Base-by-base conservation (phyloP, 2,329 filamentous ascomycete species). In the Curvularia lunata region DNA sequence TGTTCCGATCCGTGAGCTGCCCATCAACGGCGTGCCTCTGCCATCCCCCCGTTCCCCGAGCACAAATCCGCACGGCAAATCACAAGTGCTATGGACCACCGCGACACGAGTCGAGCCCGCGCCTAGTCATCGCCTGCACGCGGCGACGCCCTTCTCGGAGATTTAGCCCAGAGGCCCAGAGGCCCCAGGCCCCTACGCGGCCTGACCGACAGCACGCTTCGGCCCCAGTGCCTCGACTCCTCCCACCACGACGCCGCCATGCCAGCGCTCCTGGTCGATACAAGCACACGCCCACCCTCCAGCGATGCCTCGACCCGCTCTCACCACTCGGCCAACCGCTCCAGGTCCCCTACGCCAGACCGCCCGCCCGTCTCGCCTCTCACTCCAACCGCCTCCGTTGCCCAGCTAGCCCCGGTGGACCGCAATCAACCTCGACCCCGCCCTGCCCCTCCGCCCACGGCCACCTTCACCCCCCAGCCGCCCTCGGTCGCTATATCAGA, bases 401-500 rank as follows among this genome's bases (percentile, higher is more conserved):
- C 76, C 45, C 71, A 75, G 61, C 68, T 77, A 52, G 74, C 75
- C 49, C 68, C 71, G 48, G 52, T 70, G 4, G 68, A 68, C 47
- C 66, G 60, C 56, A 52, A 65, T 27, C 69, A 72, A 53, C 43
- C 68, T 32, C 69, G 58, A 53, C 61, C 66, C 58, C 67, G 67
- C 64, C 65, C 66, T 32, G 64, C 59, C 32, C 68, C 70, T 50
- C 70, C 72, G 52, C 72, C 71, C 41, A 66, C 63, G 27, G 64
- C 72, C 13, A 69, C 71, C 43, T 81, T 79, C 67, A 79, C 77
- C 30, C 70, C 74, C 13, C 77, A 76, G 56, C 81, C 81, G 25
- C 68, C 78, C 23, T 74, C 79, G 18, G 71, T 78, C 42, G 78
- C 81, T 7, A 82, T 83, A 64, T 78, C 78, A 19, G 77, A 79